phyloP scores from a whole-genome alignment of 148 eudicot genomes.

The Pharnaceum exiguum region DNA sequence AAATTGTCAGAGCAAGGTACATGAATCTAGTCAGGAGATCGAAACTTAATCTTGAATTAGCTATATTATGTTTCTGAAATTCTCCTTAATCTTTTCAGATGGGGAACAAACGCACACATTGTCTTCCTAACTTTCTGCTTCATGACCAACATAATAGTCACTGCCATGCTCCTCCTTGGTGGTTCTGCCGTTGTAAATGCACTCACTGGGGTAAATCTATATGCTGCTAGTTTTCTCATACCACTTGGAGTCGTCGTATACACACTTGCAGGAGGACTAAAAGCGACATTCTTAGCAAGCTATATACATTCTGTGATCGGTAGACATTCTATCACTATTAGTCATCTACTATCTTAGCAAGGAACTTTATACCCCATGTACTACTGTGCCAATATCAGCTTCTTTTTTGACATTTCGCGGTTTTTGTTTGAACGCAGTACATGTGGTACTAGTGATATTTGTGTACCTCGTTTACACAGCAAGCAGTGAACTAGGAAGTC shows the following conservation, averaged over 20 bases:
- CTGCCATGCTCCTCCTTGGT: slow-evolving; percentile 98
- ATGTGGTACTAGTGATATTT: slow-evolving; percentile 79
- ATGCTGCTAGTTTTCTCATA: slow-evolving; percentile 90
- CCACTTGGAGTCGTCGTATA: slow-evolving; percentile 93
- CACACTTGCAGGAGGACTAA: slow-evolving; percentile 90
- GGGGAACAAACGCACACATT: slow-evolving; percentile 91
- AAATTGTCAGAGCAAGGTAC: slow-evolving; percentile 90
- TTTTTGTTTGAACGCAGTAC: slow-evolving; percentile 46
- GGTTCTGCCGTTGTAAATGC: slow-evolving; percentile 98
- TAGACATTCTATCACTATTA: slow-evolving; percentile 22
- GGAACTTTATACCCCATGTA: no score
- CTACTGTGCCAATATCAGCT: no score
- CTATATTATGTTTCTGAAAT: not conserved
- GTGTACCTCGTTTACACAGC: slow-evolving; percentile 86
- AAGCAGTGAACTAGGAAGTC: slow-evolving; percentile 86
- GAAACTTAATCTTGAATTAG: not conserved
- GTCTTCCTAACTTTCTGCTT: slow-evolving; percentile 86
- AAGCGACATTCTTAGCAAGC: slow-evolving; percentile 97
- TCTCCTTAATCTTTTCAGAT: slow-evolving; percentile 34
- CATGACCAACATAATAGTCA: slow-evolving; percentile 88
- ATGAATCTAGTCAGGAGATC: not conserved
- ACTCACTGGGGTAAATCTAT: slow-evolving; percentile 86
- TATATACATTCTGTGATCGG: slow-evolving; percentile 93
- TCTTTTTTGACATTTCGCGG: no score
- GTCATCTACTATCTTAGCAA: no score